Conservation (phyloP, 2,329 filamentous ascomycete genomes). For the Shiraia sp. region DNA sequence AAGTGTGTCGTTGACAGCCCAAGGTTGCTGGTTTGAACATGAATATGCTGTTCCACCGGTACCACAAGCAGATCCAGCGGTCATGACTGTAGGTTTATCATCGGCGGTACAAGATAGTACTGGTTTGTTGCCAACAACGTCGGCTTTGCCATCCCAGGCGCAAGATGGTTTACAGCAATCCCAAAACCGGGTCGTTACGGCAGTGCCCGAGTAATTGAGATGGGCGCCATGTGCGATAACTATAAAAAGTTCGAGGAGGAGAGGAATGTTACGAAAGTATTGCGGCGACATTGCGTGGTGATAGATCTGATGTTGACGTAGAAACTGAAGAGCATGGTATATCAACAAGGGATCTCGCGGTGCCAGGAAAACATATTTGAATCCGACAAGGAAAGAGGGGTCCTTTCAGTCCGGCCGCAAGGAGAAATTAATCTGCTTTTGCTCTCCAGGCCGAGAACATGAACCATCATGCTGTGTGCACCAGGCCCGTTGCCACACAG, state of each 20-base stretch:
- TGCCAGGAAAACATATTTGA: constrained; percentile 41
- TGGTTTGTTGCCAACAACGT: constrained; percentile 49
- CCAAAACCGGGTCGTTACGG: constrained; percentile 44
- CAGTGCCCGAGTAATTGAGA: constrained; percentile 35
- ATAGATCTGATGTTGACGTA: constrained; percentile 31
- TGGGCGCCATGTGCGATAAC: constrained; percentile 19
- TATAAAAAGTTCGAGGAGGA: constrained; percentile 29
- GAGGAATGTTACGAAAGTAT: constrained; percentile 32
- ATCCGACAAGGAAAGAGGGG: constrained; percentile 36
- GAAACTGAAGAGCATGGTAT: constrained; percentile 38
- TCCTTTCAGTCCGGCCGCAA: constrained; percentile 40
- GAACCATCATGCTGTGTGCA: constrained; percentile 33
- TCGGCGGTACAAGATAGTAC: constrained; percentile 59
- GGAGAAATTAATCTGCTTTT: constrained; percentile 41
- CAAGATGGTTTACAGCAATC: constrained; percentile 76
- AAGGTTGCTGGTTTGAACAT: constrained; percentile 66
- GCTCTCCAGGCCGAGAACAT: constrained; percentile 37
- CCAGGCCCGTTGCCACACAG: constrained; percentile 34
- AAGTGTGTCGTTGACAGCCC: constrained; percentile 61
- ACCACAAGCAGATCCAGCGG: constrained; percentile 56
- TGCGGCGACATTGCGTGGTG: constrained; percentile 40
- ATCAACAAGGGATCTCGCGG: constrained; percentile 32
- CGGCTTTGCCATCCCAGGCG: constrained; percentile 61
- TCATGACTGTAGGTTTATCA: constrained; percentile 57
- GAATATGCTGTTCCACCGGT: constrained; percentile 58